Percentiles rank a stretch among this genome's conserved stretches.
Conservation (phyloP, 1,284 basidiomycete species). For the Pseudozyma flocculosa region DNA sequence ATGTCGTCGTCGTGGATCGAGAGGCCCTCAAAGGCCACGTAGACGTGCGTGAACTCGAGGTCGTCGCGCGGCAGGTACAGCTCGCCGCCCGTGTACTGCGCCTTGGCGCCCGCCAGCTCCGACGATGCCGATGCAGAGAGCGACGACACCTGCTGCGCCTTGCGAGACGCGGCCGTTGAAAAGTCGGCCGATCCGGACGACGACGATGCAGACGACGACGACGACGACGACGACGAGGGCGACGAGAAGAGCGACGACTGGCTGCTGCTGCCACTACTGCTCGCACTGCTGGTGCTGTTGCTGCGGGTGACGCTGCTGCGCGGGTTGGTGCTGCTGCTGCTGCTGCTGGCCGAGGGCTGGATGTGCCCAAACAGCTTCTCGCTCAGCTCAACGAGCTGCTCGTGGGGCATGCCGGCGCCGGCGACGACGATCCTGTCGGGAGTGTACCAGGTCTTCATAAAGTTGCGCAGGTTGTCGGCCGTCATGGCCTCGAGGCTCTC, state of each 20-base stretch:
- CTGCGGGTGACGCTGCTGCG: background rate
- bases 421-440: conserved; percentile 93
- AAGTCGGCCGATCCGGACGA: conserved; percentile 61
- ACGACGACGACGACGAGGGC: conserved; percentile 21
- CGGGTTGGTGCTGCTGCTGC: too few relatives aligned
- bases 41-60: conserved; percentile 87
- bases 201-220: conserved; percentile 59
- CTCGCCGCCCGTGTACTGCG: conserved; percentile 81
- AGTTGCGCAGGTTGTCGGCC: conserved; percentile 67
- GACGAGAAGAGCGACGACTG: conserved; percentile 5
- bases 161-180: conserved; percentile 24
- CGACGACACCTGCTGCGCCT: conserved; percentile 8
- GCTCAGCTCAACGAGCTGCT: conserved; percentile 79
- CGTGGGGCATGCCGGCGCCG: conserved; percentile 86
- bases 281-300: conserved; percentile 3
- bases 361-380: conserved; percentile 78
- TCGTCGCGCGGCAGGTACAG: conserved; percentile 67
- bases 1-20: conserved; percentile 92
- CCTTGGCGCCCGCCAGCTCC: conserved; percentile 60
- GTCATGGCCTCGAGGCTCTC: conserved; percentile 76
- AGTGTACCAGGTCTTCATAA: conserved; percentile 80
- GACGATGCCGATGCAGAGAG: conserved; percentile 31
- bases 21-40: conserved; percentile 87
- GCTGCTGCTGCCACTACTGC: conserved; percentile 6
- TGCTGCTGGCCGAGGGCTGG: conserved; percentile 7